These are phyloP conservation scores for Xylaria sp. DNA, from an alignment of 2,329 filamentous ascomycete genomes.

Conservation along the genomic window DNA sequence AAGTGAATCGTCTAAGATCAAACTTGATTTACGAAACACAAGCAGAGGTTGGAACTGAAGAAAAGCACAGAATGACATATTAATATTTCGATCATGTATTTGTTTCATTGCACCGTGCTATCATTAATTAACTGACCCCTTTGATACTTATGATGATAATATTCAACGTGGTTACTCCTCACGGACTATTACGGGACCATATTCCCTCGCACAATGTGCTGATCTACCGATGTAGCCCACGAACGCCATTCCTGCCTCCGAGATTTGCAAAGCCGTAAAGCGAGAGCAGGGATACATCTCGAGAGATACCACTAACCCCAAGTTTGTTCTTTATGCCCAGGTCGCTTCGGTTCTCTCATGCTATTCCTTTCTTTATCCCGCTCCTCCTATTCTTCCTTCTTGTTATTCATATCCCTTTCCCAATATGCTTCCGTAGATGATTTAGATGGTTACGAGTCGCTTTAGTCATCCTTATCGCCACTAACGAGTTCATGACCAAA, in stretches of 20 bases:
- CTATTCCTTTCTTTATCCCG: too few species aligned
- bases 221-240: background rate
- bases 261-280: background rate
- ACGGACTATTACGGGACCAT: background rate
- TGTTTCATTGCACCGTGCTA: background rate
- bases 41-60: background rate
- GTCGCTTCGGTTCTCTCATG: background rate
- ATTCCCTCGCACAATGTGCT: background rate
- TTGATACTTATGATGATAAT: background rate
- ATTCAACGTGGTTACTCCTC: background rate
- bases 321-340: too few species aligned
- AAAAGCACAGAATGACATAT: background rate
- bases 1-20: background rate
- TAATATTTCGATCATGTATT: background rate
- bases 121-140: background rate
- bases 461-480: constrained; percentile 68
- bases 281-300: background rate
- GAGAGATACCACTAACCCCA: background rate
- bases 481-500: constrained; percentile 69
- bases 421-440: background rate
- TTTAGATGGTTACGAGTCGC: background rate
- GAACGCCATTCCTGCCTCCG: background rate
- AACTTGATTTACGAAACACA: too few species aligned
- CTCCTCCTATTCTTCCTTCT: too few species aligned
- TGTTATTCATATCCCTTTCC: background rate